Evolutionary conservation across 768 basidiomycete species (phyloP), one percentile per base, ranked within the genome.

Genomic region (Kondoa malvinella): DNA sequence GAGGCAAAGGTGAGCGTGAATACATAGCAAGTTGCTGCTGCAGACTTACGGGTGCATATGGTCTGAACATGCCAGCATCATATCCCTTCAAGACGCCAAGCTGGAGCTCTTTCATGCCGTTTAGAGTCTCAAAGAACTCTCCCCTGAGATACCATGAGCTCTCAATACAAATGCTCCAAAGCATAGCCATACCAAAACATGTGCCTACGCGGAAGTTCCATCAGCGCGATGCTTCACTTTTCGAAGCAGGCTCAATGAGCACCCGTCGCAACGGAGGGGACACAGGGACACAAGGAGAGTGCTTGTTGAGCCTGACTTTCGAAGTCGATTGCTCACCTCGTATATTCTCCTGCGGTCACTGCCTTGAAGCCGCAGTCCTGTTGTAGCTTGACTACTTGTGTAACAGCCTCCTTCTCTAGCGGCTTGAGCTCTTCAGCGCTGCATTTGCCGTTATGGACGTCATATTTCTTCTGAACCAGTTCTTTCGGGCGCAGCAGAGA

Each of bases 401-500:
- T 40, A 62, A 69, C 60, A 16, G 67, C 64, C 15, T 15, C 2
- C 34, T 65, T 27, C 60, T 71, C 68, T 27, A 67, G 32, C 60
- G 70, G n/a, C 60, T 75, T 50, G 74, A 77, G 15, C 21, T 68
- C 67, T 12, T 32, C 34, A n/a, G 25, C 21, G 3, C 25, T 33
- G 8, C 33, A 30, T 68, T 68, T 68, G 16, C 67, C 67, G 2
- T 34, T 15, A 29, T 61, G 40, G 17, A 68, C 61, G 25, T 65
- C 67, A 30, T 68, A 68, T 15, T 59, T 16, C 74, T 76, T 56
- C 77, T 76, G 25, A 75, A 78, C 64, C 78, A 80, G 70, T 76
- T 77, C 66, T 71, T 77, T 64, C 73, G 74, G 65, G 62, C 76
- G 34, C 67, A 71, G 61, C 59, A 71, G 66, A 69, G 50, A n/a